phyloP scores from a whole-genome alignment of 2,329 filamentous ascomycete species.

The Fusarium mexicanum region DNA sequence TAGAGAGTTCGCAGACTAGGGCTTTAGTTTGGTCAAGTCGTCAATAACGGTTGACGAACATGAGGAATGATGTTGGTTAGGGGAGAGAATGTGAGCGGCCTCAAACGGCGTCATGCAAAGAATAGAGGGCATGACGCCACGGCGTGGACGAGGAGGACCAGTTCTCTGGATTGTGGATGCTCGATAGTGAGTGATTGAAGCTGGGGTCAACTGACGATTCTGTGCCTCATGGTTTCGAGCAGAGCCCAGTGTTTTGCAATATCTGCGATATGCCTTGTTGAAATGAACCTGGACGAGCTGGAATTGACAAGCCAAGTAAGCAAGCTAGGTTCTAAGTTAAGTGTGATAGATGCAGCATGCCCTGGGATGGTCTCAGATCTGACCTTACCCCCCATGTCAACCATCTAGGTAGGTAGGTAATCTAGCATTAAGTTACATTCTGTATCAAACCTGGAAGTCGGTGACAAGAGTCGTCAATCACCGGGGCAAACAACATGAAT shows the following conservation, averaged over 20 bases:
- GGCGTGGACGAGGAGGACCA: not conserved
- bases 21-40: not conserved
- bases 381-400: not conserved
- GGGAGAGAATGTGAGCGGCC: constrained; percentile 23
- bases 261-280: constrained; percentile 12
- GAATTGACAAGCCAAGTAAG: constrained; percentile 13
- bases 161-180: not conserved
- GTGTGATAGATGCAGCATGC: constrained; percentile 4
- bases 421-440: not conserved
- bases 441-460: not conserved
- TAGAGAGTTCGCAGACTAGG: constrained; percentile 3
- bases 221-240: not conserved
- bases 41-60: not conserved
- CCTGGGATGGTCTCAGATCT: constrained; percentile 20
- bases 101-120: constrained; percentile 35
- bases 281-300: constrained; percentile 33
- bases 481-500: not conserved
- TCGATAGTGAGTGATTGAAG: not conserved
- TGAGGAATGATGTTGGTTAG: not conserved
- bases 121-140: constrained; percentile 34
- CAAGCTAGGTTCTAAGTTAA: not conserved
- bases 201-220: constrained; percentile 15
- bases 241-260: not conserved
- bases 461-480: not conserved
- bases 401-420: not conserved